Evolutionary conservation across 306 rosid genomes (phyloP), one percentile per base, ranked within the genome.

Genomic region (Medicago arabica): DNA sequence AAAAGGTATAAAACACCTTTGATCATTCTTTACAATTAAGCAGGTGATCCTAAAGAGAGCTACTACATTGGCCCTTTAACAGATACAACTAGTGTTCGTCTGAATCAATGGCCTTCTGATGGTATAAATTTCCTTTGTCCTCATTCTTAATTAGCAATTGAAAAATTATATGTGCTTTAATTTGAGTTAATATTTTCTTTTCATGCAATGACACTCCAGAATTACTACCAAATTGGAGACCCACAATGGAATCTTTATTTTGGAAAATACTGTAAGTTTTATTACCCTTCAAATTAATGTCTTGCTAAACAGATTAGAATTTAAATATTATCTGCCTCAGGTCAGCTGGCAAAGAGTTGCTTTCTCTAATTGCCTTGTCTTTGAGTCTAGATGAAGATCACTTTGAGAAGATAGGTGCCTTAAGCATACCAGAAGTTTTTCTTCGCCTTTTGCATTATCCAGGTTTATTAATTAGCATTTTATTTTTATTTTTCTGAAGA

Each of bases 361-460:
- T 86, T 63, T 75, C 91, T 71, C 75, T 91, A 64, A 72, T 90
- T 75, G 91, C 97, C 28, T 51, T 91, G 77, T 91, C 98, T 49
- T 75, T 91, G 81, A 79, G 86, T 77, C 78, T 88, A 70, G 91
- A 90, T 40, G 92, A 89, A 69, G 74, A 83, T 40, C 87, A 87
- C 79, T 89, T 91, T 47, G 88, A 88, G 71, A 88, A 83, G 86
- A 83, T 82, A 17, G 92, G 93, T 1, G 88, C 83, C 75, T 64
- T 83, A 54, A 69, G 54, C 68, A 85, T 79, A 16, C 92, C 92
- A 28, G 2, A 43, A 17, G 77, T 86, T 18, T 72, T 73, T 79
- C 93, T 93, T 77, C 91, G 98, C 25, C 97, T 93, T 76, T 72
- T 93, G 88, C 89, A 74, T 47, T 91, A 93, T 83, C 92, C 97